Base-by-base conservation (phyloP, 768 basidiomycete genomes). In the Suillus ampliporus region DNA sequence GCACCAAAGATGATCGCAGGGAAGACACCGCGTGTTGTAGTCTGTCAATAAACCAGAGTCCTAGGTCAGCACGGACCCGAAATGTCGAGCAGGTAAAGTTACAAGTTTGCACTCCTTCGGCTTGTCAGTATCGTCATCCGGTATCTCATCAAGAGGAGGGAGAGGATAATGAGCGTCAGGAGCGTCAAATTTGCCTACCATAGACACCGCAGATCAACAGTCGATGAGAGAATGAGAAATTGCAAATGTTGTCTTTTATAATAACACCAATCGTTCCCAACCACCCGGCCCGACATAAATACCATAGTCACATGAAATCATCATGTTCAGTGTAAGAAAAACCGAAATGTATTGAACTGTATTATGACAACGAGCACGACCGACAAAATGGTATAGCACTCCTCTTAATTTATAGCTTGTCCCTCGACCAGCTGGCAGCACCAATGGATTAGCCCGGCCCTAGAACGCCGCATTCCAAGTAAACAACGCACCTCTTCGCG, bases 1-100 rank as follows among this genome's bases (percentile, higher is more conserved):
- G 89, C 88, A 2, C 93, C 93, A 44, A 89, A 89, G 3, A 93
- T 79, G 40, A 94, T 78, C 17, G 78, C 76, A 17, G 85, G 80
- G 6, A 84, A 47, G 9, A 64, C 60, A 34, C 80, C 80, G 37
- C 78, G 65, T 40, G 3, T 11, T 26, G 70, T 67, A n/a, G 65
- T 68, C 79, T 83, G 54, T 43, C 19, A 34, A 15, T 7, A 10
- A 31, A 10, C 17, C 9, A 21, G n/a, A 35, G 31, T n/a, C n/a
- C n/a, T n/a, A n/a, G n/a, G n/a, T 75, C 53, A 75, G 58, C 28
- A 2, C 11, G 35, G 23, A 47, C n/a, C 14, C 7, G 7, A 48
- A 13, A 34, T 26, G 40, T 31, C 21, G 4, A n/a, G 40, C 10
- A 52, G 15, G 48, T 14, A 31, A 69, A 72, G n/a, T 64, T 68